phyloP scores from a whole-genome alignment of 129 eudicot species.

The Chrysanthemum lavandulifolium region DNA sequence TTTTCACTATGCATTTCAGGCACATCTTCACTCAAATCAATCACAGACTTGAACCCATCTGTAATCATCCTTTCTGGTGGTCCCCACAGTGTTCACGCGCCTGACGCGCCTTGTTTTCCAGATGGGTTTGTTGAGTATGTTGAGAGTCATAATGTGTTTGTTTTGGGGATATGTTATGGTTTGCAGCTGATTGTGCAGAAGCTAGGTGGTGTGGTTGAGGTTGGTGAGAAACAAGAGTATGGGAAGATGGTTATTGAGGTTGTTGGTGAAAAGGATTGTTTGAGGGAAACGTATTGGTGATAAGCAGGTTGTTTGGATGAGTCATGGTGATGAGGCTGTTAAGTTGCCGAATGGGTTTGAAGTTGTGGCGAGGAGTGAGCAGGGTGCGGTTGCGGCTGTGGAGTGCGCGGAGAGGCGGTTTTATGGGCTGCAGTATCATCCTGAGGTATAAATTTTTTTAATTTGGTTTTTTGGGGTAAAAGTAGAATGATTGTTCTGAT shows the following conservation, averaged over 20 bases:
- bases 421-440: constrained; percentile 90
- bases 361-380: constrained; percentile 75
- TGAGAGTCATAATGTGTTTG: constrained; percentile 46
- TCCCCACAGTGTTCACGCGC: constrained; percentile 75
- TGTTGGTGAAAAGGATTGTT: constrained; percentile 46
- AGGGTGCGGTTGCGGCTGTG: constrained; percentile 79
- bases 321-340: constrained; percentile 88
- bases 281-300: constrained; percentile 49
- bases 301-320: constrained; percentile 95
- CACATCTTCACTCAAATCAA: constrained; percentile 67
- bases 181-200: constrained; percentile 78
- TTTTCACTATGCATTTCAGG: constrained; percentile 84
- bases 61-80: constrained; percentile 92
- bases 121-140: constrained; percentile 76
- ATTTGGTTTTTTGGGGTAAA: neutral
- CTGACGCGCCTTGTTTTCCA: constrained; percentile 65
- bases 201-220: constrained; percentile 74
- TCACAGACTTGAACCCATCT: constrained; percentile 60
- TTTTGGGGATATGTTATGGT: constrained; percentile 86
- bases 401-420: constrained; percentile 56
- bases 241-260: constrained; percentile 89
- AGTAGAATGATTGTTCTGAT: too few relatives aligned
- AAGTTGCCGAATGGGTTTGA: constrained; percentile 75
- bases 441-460: constrained; percentile 51
- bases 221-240: constrained; percentile 89